phyloP scores from a whole-genome alignment of 1,139 yeast genomes.

The Sugiyamaella pinicola region DNA sequence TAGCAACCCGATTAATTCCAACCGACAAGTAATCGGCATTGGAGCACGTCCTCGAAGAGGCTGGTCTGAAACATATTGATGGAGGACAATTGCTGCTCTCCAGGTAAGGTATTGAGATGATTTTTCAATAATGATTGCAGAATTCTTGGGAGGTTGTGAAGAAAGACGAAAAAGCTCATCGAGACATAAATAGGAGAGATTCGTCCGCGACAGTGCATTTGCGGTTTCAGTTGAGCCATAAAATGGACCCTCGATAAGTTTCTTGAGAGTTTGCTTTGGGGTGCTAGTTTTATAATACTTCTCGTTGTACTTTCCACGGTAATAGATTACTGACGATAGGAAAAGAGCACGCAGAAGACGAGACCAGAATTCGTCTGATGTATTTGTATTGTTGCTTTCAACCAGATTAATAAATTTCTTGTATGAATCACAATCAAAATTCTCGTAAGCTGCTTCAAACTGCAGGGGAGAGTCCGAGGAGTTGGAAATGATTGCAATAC shows the following conservation, averaged over 20 bases:
- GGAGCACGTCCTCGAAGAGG: slow-evolving; percentile 56
- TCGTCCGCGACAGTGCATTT: slow-evolving; percentile 43
- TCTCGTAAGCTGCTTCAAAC: slow-evolving; percentile 46
- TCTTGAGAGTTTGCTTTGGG: slow-evolving; percentile 5
- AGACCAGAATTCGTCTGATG: slow-evolving; percentile 42
- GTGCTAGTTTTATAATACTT: slow-evolving; percentile 34
- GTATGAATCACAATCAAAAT: slow-evolving; percentile 54
- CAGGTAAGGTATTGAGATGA: slow-evolving; percentile 49
- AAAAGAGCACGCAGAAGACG: slow-evolving; percentile 51
- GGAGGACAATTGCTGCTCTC: slow-evolving; percentile 54
- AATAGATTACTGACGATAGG: slow-evolving; percentile 55
- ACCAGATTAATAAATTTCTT: slow-evolving; percentile 48
- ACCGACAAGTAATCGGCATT: slow-evolving; percentile 53
- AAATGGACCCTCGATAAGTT: slow-evolving; percentile 27
- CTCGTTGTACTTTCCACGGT: slow-evolving; percentile 40
- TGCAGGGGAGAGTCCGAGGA: slow-evolving; percentile 19
- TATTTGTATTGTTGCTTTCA: slow-evolving; percentile 42
- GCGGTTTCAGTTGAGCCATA: slow-evolving; percentile 55
- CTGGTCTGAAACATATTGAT: slow-evolving; percentile 56
- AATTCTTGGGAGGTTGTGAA: slow-evolving; percentile 35
- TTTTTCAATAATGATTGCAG: slow-evolving; percentile 22
- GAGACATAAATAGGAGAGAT: slow-evolving; percentile 53
- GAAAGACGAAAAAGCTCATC: slow-evolving; percentile 46
- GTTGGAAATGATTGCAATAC: slow-evolving; percentile 47
- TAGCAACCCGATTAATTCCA: slow-evolving; percentile 47